Conservation (phyloP, 1,284 basidiomycete species). For the Stereum hirsutum region DNA sequence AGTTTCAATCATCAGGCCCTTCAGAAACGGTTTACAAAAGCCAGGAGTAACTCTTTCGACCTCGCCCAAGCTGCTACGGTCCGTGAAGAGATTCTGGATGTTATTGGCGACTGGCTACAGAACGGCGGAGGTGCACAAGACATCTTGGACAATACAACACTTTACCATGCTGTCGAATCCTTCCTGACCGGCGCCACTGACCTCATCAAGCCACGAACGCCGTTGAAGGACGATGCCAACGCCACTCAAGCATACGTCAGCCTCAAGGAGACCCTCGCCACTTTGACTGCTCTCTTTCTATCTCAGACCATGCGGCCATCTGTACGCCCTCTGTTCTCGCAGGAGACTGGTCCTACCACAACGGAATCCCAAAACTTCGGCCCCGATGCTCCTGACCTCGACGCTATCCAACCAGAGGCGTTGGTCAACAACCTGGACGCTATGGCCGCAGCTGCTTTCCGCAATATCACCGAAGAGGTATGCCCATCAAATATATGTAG, state of each 20-base stretch:
- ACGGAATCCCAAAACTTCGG: conserved; percentile 30
- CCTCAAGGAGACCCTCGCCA: conserved; percentile 33
- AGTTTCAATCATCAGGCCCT: too few relatives aligned
- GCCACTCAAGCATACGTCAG: conserved; percentile 37
- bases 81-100: conserved; percentile 53
- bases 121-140: conserved; percentile 69
- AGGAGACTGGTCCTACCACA: conserved; percentile 18
- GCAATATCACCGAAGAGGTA: conserved; percentile 69
- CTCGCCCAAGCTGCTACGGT: conserved; percentile 17
- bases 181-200: conserved; percentile 48
- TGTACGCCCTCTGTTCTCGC: conserved; percentile 17
- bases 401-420: conserved; percentile 54
- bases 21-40: conserved; percentile 65
- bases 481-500: conserved; percentile 9
- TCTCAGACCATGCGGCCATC: conserved; percentile 56
- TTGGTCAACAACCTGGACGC: conserved; percentile 67
- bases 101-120: conserved; percentile 61
- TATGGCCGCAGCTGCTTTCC: conserved; percentile 63
- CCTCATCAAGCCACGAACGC: conserved; percentile 32
- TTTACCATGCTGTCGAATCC: conserved; percentile 43
- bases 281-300: conserved; percentile 38
- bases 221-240: conserved; percentile 25
- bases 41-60: too few relatives aligned
- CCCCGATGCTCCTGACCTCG: conserved; percentile 55
- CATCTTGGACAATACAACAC: conserved; percentile 56